Conservation (phyloP, 352 stramenopile genomes). For the Phytopythium mirpurense region DNA sequence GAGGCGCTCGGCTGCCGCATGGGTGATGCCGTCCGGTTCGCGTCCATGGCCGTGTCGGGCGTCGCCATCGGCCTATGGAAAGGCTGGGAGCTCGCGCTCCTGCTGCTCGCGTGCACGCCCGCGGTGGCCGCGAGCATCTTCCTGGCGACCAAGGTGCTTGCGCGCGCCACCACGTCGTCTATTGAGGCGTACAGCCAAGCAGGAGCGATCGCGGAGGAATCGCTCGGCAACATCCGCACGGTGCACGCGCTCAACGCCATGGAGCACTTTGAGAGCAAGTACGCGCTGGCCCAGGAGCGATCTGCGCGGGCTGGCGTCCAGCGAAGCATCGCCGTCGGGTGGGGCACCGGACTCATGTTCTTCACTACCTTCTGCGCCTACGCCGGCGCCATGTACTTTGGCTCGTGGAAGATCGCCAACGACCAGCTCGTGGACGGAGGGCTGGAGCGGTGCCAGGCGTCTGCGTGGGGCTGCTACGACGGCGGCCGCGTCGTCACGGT, state of each 20-base stretch:
- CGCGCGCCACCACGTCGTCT: slow-evolving; percentile 12
- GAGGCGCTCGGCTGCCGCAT: slow-evolving; percentile 40
- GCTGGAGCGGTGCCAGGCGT: slow-evolving; percentile 18
- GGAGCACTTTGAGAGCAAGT: slow-evolving; percentile 22
- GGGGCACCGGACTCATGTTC: slow-evolving; percentile 28
- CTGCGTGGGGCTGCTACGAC: slow-evolving; percentile 24
- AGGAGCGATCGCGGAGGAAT: slow-evolving; percentile 40
- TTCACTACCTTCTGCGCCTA: slow-evolving; percentile 26
- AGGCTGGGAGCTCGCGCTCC: slow-evolving; percentile 37
- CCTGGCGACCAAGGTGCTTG: slow-evolving; percentile 13
- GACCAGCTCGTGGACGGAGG: slow-evolving; percentile 28
- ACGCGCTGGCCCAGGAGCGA: slow-evolving; percentile 19
- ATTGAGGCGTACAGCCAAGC: slow-evolving; percentile 13
- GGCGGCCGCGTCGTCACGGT: slow-evolving; percentile 37
- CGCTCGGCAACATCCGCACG: slow-evolving; percentile 32
- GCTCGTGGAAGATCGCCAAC: slow-evolving; percentile 18
- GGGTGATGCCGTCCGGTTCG: slow-evolving; percentile 29
- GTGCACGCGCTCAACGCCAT: slow-evolving; percentile 39
- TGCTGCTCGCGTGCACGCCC: slow-evolving; percentile 33
- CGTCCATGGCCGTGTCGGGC: slow-evolving; percentile 23
- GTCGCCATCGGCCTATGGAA: slow-evolving; percentile 33
- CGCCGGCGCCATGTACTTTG: slow-evolving; percentile 34
- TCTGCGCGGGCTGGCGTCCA: slow-evolving; percentile 28
- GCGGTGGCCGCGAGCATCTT: slow-evolving; percentile 18
- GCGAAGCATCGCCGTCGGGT: slow-evolving; percentile 14